Base-by-base conservation (phyloP, 495 filamentous ascomycete genomes). In the Podospora anserina region DNA sequence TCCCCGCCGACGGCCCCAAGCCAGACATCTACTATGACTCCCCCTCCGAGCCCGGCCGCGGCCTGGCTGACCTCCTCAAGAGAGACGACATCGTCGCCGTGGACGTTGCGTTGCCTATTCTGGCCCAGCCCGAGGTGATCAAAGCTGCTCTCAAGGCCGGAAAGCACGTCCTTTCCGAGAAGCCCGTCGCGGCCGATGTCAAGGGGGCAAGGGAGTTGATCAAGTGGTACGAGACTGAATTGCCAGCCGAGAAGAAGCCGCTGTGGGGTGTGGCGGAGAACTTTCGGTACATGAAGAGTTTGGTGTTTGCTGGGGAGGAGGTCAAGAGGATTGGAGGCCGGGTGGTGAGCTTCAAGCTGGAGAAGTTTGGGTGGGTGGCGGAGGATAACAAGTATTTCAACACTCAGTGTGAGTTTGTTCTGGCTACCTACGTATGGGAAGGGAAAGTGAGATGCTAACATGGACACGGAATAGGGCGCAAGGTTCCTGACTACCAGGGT, bases 131-230 rank as follows among this genome's bases (percentile, higher is more conserved):
- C 0, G 75, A 74, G 19, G 83, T 84, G 64, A 86, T 91, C 74
- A 75, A 82, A 66, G 74, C 79, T 61, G 85, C 90, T 16, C 79
- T 95, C 0, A 66, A 73, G 0, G 89, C 90, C 0, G 88, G 89
- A 19, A 95, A 95, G 74, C 90, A 93, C 75, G 92, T 94, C 2
- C 78, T 94, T 0, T 88, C 81, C 18, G 92, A 96, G 79, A 96
- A 95, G 76, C 92, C 92, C 18, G 86, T 95, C 26, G 90, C 91
- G 0, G 82, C 83, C 68, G 86, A 92, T 71, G 70, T 92, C 20
- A 78, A 79, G 0, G 80, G 80, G 0, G 92, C 89, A 5, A 78
- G 80, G 66, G 78, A 84, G 55, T 79, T 94, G 64, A 70, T 92
- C n/a, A 34, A 76, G 3, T 91, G 85, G 82, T 91, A 90, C 68